Conservation (phyloP, 2,329 filamentous ascomycete genomes). For the Lecanicillium sp. region DNA sequence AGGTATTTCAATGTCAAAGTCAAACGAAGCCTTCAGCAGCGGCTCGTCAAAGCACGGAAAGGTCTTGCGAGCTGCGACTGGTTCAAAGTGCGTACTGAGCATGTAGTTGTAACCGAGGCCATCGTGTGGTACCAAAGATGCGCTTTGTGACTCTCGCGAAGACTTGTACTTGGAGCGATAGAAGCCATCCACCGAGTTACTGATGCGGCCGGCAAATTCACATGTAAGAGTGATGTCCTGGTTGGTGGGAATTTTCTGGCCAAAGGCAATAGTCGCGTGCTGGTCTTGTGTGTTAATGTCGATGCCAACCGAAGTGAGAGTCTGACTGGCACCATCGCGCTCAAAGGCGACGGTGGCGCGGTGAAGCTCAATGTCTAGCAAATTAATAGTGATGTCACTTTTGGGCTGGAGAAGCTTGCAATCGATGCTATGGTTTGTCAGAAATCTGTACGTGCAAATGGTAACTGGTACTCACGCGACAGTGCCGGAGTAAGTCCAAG, state of each 20-base stretch:
- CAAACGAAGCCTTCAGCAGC: slow-evolving; percentile 92
- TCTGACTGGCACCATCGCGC: slow-evolving; percentile 48
- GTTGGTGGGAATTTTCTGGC: slow-evolving; percentile 59
- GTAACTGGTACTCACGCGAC: too few species aligned
- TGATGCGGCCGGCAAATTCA: slow-evolving; percentile 72
- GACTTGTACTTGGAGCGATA: slow-evolving; percentile 93
- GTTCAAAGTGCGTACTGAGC: slow-evolving; percentile 96
- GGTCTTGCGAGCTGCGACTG: slow-evolving; percentile 85
- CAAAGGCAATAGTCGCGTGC: slow-evolving; percentile 68
- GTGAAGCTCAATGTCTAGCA: slow-evolving; percentile 72
- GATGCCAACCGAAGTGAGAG: slow-evolving; percentile 73
- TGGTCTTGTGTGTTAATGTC: slow-evolving; percentile 79
- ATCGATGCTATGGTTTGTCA: too few species aligned
- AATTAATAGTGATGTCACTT: slow-evolving; percentile 75
- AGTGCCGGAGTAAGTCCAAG: too few species aligned
- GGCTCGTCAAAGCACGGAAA: slow-evolving; percentile 99
- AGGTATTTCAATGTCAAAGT: slow-evolving; percentile 86
- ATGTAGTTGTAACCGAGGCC: slow-evolving; percentile 70
- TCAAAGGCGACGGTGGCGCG: slow-evolving; percentile 52
- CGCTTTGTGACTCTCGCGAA: too few species aligned
- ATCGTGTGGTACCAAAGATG: slow-evolving; percentile 54
- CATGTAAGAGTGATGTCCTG: slow-evolving; percentile 60
- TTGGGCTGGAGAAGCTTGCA: slow-evolving; percentile 63
- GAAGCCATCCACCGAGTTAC: slow-evolving; percentile 88
- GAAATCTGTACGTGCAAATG: too few species aligned